Conservation (phyloP, 2,329 filamentous ascomycete genomes). For the Penicillium olsonii region DNA sequence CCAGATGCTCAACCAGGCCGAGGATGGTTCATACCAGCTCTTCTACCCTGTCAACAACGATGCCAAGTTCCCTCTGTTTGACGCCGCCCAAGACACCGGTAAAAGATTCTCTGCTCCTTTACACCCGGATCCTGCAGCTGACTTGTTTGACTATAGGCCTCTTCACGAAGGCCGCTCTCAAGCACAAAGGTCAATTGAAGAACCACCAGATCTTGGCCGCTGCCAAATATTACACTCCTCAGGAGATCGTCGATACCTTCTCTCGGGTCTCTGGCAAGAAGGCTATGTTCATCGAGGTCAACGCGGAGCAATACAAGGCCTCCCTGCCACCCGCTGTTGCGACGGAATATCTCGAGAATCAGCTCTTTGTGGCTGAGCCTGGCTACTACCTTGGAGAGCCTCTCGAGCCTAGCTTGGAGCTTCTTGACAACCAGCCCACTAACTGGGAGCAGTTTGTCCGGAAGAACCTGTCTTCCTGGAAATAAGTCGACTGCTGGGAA, state of each 20-base stretch:
- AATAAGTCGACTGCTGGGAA: no score
- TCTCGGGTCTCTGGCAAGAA: conserved; percentile 44
- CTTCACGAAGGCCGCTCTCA: conserved; percentile 35
- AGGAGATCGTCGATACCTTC: conserved; percentile 45
- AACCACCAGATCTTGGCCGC: conserved; percentile 51
- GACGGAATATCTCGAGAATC: conserved; percentile 57
- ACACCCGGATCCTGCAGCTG: conserved; percentile 17
- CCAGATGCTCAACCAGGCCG: conserved; percentile 5
- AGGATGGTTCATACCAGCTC: conserved; percentile 10
- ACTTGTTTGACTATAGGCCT: conserved; percentile 2
- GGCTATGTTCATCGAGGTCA: conserved; percentile 23
- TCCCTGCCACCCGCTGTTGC: conserved; percentile 27
- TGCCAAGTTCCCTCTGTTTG: conserved; percentile 13
- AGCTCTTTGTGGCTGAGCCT: conserved; percentile 53
- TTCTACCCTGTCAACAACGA: conserved; percentile 7
- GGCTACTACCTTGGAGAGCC: conserved; percentile 55
- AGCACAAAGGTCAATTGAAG: conserved; percentile 45
- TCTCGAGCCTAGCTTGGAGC: conserved; percentile 25
- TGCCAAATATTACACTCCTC: conserved; percentile 39
- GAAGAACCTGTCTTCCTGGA: conserved; percentile 17
- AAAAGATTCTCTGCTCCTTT: conserved; percentile 27
- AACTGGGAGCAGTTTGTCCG: conserved; percentile 28
- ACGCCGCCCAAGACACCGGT: conserved; percentile 43
- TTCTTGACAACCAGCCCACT: conserved; percentile 29
- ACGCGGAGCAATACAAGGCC: conserved; percentile 28